Evolutionary conservation across 345 rosid genomes (phyloP).

Genomic region (Eucalyptus tenuipes): DNA sequence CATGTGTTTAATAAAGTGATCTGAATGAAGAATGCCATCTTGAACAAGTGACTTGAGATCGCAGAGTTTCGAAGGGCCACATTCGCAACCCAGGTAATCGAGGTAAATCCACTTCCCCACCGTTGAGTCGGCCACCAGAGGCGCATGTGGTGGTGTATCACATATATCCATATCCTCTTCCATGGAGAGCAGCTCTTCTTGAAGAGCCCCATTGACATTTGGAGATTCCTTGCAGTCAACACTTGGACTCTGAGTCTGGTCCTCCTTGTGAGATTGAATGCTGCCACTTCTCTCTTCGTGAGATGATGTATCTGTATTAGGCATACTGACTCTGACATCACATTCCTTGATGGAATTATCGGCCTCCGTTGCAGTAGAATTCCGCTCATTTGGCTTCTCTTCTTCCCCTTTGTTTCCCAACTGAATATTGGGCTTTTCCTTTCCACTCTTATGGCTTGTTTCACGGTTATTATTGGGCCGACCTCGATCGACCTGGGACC

Average conservation of each 20-base stretch:
- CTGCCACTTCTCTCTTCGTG: slow-evolving; percentile 31
- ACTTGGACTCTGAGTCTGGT: slow-evolving; percentile 25
- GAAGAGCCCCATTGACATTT: slow-evolving; percentile 30
- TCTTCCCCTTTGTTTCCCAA: slow-evolving; percentile 32
- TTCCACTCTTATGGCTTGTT: slow-evolving; percentile 35
- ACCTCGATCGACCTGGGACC: slow-evolving; percentile 43
- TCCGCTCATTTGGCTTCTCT: slow-evolving; percentile 40
- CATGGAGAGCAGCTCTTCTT: slow-evolving; percentile 81
- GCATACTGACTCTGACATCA: slow-evolving; percentile 29
- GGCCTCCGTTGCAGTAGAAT: slow-evolving; percentile 28
- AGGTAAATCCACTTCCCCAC: slow-evolving; percentile 95
- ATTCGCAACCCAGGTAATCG: slow-evolving; percentile 71
- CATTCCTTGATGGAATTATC: slow-evolving; percentile 35
- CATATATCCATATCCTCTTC: slow-evolving; percentile 99
- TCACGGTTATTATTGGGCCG: slow-evolving; percentile 35
- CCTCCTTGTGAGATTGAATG: slow-evolving; percentile 39
- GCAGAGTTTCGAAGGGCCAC: slow-evolving; percentile 73
- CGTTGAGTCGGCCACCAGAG: slow-evolving; percentile 40
- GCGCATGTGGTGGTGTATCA: slow-evolving; percentile 87
- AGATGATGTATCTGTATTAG: slow-evolving; percentile 8
- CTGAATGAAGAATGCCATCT: slow-evolving; percentile 69
- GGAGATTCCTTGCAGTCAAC: slow-evolving; percentile 29
- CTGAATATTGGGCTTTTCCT: slow-evolving; percentile 55
- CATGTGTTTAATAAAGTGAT: slow-evolving; percentile 83
- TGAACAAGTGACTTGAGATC: slow-evolving; percentile 77